Evolutionary conservation across 495 filamentous ascomycete species (phyloP), one percentile per base, ranked within the genome.

Genomic region (Podospora fimiseda): DNA sequence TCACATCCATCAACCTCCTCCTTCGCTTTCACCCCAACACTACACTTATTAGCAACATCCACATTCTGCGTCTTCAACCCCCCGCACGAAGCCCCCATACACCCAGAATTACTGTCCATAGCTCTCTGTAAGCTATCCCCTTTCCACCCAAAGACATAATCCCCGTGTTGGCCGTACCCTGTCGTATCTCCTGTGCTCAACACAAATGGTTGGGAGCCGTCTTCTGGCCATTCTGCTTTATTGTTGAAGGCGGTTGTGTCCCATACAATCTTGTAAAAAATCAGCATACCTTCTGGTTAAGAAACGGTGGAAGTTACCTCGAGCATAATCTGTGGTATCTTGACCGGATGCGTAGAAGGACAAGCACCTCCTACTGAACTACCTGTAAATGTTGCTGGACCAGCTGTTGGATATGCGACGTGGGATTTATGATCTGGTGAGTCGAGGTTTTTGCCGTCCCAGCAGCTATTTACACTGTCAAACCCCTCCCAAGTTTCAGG

Each of bases 381-480:
- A 19, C 43, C 53, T 55, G 42, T 41, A n/a, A 59, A 61, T 43
- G 53, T 66, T 8, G 41, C 36, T 0, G 53, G 53, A 70, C 70
- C 23, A 82, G 85, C 19, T 69, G 86, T 15, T 1, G 82, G 81
- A 52, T 79, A 84, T 5, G 70, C 60, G 58, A 84, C 72, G 61
- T 85, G 82, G 14, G 71, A 70, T 65, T 77, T 76, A 61, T 84
- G 78, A 64, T 80, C 70, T 0, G 65, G 45, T 2, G 67, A 67
- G 60, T 81, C 75, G 49, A 80, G 78, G 30, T 84, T 72, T 33
- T 59, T 72, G 22, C 84, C 83, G 61, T 89, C 82, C 82, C 84
- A 89, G 74, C 86, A 90, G 5, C 51, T 53, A 6, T 41, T 41
- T 33, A 11, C n/a, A n/a, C n/a, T n/a, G n/a, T n/a, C n/a, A n/a